phyloP scores from a whole-genome alignment of 306 rosid genomes.

The Canavalia ensiformis region DNA sequence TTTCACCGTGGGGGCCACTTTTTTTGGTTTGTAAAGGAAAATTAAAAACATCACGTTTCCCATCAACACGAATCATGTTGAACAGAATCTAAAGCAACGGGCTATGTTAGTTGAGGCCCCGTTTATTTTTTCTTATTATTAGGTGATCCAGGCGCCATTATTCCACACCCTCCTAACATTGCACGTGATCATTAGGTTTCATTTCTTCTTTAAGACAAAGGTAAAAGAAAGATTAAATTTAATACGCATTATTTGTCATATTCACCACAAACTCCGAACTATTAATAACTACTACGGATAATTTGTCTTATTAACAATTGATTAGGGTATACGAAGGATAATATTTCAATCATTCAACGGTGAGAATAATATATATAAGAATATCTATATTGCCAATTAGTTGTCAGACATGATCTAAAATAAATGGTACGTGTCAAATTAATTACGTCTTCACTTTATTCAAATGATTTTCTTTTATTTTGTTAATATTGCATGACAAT shows the following conservation, averaged over 20 bases:
- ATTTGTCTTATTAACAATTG: constrained; percentile 34
- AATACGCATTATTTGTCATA: constrained; percentile 8
- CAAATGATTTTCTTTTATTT: constrained; percentile 12
- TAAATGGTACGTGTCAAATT: constrained; percentile 31
- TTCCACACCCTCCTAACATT: constrained; percentile 30
- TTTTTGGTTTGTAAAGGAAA: too few relatives aligned
- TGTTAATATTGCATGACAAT: background rate
- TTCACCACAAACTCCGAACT: constrained; percentile 31
- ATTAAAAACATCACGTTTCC: background rate
- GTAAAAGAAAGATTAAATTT: background rate
- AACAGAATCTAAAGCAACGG: background rate
- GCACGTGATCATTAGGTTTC: constrained; percentile 43
- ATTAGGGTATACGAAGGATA: background rate
- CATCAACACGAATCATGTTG: background rate
- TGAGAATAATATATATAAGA: background rate
- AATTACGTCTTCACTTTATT: constrained; percentile 5
- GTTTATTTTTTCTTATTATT: background rate
- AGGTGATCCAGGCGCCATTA: background rate
- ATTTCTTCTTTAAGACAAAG: background rate
- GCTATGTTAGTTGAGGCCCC: background rate
- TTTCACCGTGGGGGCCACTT: too few relatives aligned
- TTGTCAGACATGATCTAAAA: constrained; percentile 35
- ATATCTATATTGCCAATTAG: background rate
- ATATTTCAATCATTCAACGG: constrained; percentile 5
- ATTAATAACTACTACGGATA: constrained; percentile 29